These are phyloP conservation scores for Cercospora sesami DNA, from an alignment of 2,329 filamentous ascomycete species.

Conservation along the genomic window DNA sequence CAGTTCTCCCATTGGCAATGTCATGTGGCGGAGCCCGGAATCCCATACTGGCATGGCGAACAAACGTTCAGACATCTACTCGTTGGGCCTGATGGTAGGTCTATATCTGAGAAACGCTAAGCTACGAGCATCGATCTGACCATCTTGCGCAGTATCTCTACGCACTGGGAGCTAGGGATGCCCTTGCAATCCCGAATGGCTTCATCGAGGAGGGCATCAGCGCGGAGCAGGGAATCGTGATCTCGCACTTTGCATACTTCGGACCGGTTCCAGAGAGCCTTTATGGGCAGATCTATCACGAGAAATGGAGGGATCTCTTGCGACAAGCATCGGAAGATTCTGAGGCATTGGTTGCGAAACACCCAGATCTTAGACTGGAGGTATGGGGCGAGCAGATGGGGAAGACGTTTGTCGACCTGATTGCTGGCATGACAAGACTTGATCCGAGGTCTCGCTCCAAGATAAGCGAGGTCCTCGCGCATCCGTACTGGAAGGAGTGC, in stretches of 20 bases:
- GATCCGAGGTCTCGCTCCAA: slow-evolving; percentile 39
- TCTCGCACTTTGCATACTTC: slow-evolving; percentile 41
- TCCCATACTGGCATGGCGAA: slow-evolving; percentile 40
- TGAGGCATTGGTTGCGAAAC: slow-evolving; percentile 33
- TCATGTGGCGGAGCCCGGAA: slow-evolving; percentile 46
- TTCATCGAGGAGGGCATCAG: slow-evolving; percentile 24
- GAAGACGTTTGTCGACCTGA: too few relatives aligned
- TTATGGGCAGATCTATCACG: slow-evolving; percentile 34
- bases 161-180: slow-evolving; percentile 33
- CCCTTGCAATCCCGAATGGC: too few relatives aligned
- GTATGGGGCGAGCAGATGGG: too few relatives aligned
- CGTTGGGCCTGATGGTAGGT: slow-evolving; percentile 44
- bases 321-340: slow-evolving; percentile 34
- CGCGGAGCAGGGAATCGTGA: slow-evolving; percentile 40
- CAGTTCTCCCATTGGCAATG: slow-evolving; percentile 44
- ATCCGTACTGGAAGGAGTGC: slow-evolving; percentile 35
- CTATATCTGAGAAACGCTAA: background rate
- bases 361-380: slow-evolving; percentile 37
- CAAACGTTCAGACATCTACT: slow-evolving; percentile 40
- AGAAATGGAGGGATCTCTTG: slow-evolving; percentile 34
- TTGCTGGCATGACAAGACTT: slow-evolving; percentile 36
- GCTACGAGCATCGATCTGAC: slow-evolving; percentile 15
- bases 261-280: slow-evolving; percentile 38
- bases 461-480: slow-evolving; percentile 40
- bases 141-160: slow-evolving; percentile 40